These are phyloP conservation scores for Calonectria crousiana DNA, from an alignment of 2,329 filamentous ascomycete species.

Conservation along the genomic window DNA sequence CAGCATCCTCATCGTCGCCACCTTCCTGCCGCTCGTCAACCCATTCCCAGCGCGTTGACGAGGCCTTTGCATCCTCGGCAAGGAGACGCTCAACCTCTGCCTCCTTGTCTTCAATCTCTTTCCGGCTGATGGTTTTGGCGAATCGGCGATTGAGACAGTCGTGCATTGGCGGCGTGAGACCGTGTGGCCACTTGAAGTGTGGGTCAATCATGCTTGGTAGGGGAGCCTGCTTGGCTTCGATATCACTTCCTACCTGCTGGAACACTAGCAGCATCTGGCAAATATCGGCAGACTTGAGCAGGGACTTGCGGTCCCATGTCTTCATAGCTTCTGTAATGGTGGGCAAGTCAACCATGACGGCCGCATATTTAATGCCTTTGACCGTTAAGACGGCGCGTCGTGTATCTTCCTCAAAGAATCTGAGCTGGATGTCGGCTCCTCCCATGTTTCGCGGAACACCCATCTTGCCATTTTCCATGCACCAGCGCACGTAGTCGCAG, in stretches of 20 bases:
- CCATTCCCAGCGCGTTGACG: slow-evolving; percentile 73
- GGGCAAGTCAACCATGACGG: slow-evolving; percentile 84
- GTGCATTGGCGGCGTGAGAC: slow-evolving; percentile 88
- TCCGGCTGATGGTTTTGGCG: slow-evolving; percentile 83
- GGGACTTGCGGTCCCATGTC: slow-evolving; percentile 88
- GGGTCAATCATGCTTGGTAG: slow-evolving; percentile 78
- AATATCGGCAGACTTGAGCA: slow-evolving; percentile 90
- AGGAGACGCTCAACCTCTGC: slow-evolving; percentile 81
- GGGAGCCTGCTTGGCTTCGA: slow-evolving; percentile 74
- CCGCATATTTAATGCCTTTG: slow-evolving; percentile 79
- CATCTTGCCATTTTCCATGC: slow-evolving; percentile 82
- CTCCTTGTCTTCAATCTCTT: slow-evolving; percentile 88
- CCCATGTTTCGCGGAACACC: slow-evolving; percentile 73
- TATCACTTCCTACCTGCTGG: slow-evolving; percentile 73
- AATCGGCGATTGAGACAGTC: slow-evolving; percentile 87
- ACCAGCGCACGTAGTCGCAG: slow-evolving; percentile 83
- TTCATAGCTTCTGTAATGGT: slow-evolving; percentile 93
- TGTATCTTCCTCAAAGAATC: slow-evolving; percentile 81
- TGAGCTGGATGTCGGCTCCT: slow-evolving; percentile 83
- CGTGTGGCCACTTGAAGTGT: slow-evolving; percentile 83
- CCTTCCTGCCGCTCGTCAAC: slow-evolving; percentile 64
- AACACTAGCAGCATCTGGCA: slow-evolving; percentile 90
- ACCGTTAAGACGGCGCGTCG: slow-evolving; percentile 80
- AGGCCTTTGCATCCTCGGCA: slow-evolving; percentile 73
- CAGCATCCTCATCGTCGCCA: slow-evolving; percentile 56